These are phyloP conservation scores for Turritis glabra DNA, from an alignment of 345 rosid species.

Conservation along the genomic window DNA sequence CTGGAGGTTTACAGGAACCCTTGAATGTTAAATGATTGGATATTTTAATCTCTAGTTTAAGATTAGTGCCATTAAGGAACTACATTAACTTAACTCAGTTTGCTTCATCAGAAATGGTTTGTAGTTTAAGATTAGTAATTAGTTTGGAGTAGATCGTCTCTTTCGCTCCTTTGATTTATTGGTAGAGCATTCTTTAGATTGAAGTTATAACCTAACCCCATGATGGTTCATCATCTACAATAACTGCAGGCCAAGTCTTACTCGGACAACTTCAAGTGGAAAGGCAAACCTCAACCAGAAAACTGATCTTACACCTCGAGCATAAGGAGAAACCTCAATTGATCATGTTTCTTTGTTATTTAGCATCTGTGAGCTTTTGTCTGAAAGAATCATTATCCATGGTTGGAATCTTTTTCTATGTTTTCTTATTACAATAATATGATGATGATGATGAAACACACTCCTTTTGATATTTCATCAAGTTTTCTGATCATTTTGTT, in stretches of 20 bases:
- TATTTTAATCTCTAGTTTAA: background rate
- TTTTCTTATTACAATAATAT: constrained; percentile 19
- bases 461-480: background rate
- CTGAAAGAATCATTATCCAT: constrained; percentile 19
- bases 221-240: constrained; percentile 6
- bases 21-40: background rate
- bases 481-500: background rate
- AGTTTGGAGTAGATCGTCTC: background rate
- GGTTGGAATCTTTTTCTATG: constrained; percentile 9
- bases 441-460: constrained; percentile 24
- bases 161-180: background rate
- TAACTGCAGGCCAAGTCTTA: constrained; percentile 63
- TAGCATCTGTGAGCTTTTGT: constrained; percentile 21
- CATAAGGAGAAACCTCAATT: constrained; percentile 4
- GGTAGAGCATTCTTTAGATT: background rate
- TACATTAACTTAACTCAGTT: background rate
- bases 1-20: background rate
- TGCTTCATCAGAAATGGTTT: background rate
- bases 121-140: background rate
- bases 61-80: background rate
- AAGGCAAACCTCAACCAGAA: constrained; percentile 59
- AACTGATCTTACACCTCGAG: constrained; percentile 28
- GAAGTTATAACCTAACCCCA: background rate
- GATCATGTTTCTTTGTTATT: constrained; percentile 32
- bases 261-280: constrained; percentile 97